These are phyloP conservation scores for Termitomyces sp. DNA, from an alignment of 768 basidiomycete species.

Conservation along the genomic window DNA sequence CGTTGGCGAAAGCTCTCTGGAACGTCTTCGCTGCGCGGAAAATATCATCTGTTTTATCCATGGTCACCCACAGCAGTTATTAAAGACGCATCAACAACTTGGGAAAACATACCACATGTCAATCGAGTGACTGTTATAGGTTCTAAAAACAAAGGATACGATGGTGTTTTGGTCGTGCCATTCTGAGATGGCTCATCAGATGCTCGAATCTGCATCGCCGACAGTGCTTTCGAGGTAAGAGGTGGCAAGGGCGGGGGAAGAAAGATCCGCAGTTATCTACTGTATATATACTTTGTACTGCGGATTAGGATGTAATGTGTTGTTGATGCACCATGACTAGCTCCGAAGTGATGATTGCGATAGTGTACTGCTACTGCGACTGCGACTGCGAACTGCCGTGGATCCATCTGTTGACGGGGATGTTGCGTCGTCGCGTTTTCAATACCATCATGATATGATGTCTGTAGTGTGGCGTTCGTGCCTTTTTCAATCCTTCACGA, in stretches of 20 bases:
- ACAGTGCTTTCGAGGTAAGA: not conserved
- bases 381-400: too few species aligned
- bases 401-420: too few species aligned
- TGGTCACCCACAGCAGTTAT: not conserved
- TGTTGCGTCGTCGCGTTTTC: too few species aligned
- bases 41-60: slow-evolving; percentile 2
- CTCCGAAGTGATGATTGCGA: too few species aligned
- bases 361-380: too few species aligned
- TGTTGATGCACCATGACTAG: too few species aligned
- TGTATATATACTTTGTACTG: not conserved
- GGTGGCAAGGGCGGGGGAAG: not conserved
- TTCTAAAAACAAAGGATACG: not conserved
- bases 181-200: not conserved
- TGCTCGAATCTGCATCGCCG: not conserved
- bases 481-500: not conserved
- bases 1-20: slow-evolving; percentile 11
- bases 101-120: slow-evolving; percentile 3
- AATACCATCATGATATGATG: too few species aligned
- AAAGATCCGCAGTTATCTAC: not conserved
- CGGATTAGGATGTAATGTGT: not conserved
- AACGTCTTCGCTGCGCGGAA: slow-evolving; percentile 18
- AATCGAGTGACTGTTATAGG: not conserved
- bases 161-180: not conserved
- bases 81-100: not conserved
- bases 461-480: not conserved